These are phyloP conservation scores for Blastocystis sp. DNA, from an alignment of 352 stramenopile species.

Conservation along the genomic window DNA sequence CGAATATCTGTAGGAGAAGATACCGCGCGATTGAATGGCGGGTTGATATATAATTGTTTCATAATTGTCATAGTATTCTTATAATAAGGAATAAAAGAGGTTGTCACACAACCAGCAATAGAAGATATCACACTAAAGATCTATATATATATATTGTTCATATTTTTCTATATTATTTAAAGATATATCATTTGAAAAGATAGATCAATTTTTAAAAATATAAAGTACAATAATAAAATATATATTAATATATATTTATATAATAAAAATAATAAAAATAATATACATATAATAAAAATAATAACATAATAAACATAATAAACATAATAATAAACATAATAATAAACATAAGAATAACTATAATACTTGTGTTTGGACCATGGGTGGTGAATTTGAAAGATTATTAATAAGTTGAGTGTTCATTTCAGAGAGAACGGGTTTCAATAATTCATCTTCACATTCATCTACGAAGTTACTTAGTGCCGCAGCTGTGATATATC, in stretches of 20 bases:
- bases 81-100: slow-evolving; percentile 10
- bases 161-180: no score
- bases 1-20: background rate
- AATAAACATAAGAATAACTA: background rate
- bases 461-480: slow-evolving; percentile 38
- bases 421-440: slow-evolving; percentile 23
- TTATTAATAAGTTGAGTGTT: background rate
- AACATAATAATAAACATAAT: no score
- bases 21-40: background rate
- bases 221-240: no score
- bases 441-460: background rate
- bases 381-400: background rate
- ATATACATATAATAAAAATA: no score
- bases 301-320: no score
- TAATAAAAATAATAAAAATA: no score
- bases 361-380: slow-evolving; percentile 20
- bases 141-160: no score
- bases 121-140: slow-evolving; percentile 16
- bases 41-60: slow-evolving; percentile 29
- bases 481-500: slow-evolving; percentile 22
- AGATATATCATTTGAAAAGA: no score
- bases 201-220: no score
- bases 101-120: slow-evolving; percentile 29
- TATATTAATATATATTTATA: no score
- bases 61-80: slow-evolving; percentile 20